Conservation (phyloP, 1,284 basidiomycete species). For the Gymnopus androsaceus region DNA sequence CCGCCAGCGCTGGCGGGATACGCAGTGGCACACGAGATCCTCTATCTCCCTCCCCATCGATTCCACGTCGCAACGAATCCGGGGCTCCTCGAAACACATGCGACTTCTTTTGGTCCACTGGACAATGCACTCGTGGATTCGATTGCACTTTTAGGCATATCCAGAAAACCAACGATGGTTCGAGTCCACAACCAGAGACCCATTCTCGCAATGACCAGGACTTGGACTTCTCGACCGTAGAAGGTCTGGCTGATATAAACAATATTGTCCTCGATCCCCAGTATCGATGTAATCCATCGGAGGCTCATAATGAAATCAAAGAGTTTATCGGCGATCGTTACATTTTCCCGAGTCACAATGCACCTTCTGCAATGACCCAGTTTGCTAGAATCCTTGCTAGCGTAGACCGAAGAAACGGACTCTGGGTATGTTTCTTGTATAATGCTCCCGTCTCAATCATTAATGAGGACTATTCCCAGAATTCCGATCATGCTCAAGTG, state of each 20-base stretch:
- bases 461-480: background rate
- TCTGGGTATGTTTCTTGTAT: conserved; percentile 48
- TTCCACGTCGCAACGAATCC: background rate
- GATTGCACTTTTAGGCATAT: conserved; percentile 49
- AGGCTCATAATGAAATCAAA: conserved; percentile 53
- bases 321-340: conserved; percentile 47
- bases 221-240: conserved; percentile 39
- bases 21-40: conserved; percentile 2
- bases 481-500: conserved; percentile 14
- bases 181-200: background rate
- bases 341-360: conserved; percentile 36
- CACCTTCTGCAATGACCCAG: conserved; percentile 42
- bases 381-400: conserved; percentile 53
- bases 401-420: conserved; percentile 45
- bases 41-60: conserved; percentile 14
- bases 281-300: conserved; percentile 41
- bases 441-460: background rate
- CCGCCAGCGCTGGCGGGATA: background rate
- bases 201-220: conserved; percentile 12
- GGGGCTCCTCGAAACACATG: conserved; percentile 46
- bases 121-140: conserved; percentile 50
- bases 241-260: conserved; percentile 47
- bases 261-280: conserved; percentile 32
- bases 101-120: conserved; percentile 52
- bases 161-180: conserved; percentile 21